Evolutionary conservation across 495 filamentous ascomycete species (phyloP), one percentile per base, ranked within the genome.

Genomic region (Talaromyces adpressus): DNA sequence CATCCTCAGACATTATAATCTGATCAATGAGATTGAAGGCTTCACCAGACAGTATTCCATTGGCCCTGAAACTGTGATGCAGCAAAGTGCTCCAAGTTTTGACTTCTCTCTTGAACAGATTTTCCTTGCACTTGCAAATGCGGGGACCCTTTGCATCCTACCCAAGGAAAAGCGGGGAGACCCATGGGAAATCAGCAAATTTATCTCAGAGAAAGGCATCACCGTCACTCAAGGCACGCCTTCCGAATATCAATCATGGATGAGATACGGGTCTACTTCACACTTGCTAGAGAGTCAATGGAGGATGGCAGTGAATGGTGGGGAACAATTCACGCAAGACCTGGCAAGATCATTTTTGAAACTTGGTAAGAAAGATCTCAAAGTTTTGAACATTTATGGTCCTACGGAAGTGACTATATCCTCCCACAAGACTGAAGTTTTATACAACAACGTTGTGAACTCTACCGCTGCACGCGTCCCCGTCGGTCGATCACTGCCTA

Each of bases 31-130:
- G 6, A 60, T 77, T 9, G 70, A 71, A 3, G 45, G 23, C 6
- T n/a, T n/a, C n/a, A n/a, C n/a, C n/a, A n/a, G n/a, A n/a, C n/a
- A n/a, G n/a, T 71, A 64, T 58, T 47, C 27, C 1, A 59, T 75
- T 6, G 68, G 65, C 18, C 51, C n/a, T 3, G 70, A 76, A 53
- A 63, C 59, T 1, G 67, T 77, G 0, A 61, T 82, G 2, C 79
- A 82, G 32, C 80, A 82, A 47, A 80, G 75, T 11, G 66, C 77
- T 0, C 70, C 69, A 27, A 66, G 65, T 1, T 82, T 77, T 68
- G 72, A 82, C 61, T 57, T 70, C 47, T 79, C 77, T 6, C 49
- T 69, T 0, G 68, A 61, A 51, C 76, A 81, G 41, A 77, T 77
- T 0, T 70, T 73, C 39, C 52, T 63, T 3, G 73, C 72, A 0